Percentiles rank a stretch among this genome's conserved stretches.
Evolutionary conservation across 371 early-diverging fungal genomes (phyloP).

Genomic region (Mortierella sp.): DNA sequence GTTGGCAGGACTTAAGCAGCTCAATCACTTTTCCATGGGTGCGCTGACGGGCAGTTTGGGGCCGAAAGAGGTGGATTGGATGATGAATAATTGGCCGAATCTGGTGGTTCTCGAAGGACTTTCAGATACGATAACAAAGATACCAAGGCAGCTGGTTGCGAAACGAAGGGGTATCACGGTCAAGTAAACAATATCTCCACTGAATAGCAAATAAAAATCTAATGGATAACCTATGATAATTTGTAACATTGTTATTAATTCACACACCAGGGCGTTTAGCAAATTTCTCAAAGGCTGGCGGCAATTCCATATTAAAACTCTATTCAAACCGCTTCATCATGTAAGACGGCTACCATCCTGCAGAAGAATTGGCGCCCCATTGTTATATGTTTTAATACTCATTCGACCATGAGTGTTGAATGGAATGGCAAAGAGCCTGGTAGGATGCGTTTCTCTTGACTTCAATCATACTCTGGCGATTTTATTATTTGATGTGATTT

Average conservation of each 20-base stretch:
- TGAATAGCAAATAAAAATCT: too few relatives aligned
- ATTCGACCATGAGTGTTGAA: slow-evolving; percentile 22
- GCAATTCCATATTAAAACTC: too few relatives aligned
- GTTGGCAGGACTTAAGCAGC: neutral
- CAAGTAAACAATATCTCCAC: too few relatives aligned
- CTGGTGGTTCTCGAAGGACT: neutral
- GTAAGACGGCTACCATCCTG: too few relatives aligned
- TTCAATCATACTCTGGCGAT: slow-evolving; percentile 25
- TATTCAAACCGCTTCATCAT: too few relatives aligned
- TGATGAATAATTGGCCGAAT: neutral
- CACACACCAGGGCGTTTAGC: too few relatives aligned
- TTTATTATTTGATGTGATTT: neutral
- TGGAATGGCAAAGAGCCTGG: slow-evolving; percentile 18
- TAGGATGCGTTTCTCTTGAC: slow-evolving; percentile 14
- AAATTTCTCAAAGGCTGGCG: too few relatives aligned
- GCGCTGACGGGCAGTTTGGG: neutral
- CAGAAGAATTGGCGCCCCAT: neutral
- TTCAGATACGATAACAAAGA: too few relatives aligned
- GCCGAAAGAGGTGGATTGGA: neutral
- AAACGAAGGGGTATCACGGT: too few relatives aligned
- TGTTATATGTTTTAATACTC: slow-evolving; percentile 19
- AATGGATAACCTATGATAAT: too few relatives aligned
- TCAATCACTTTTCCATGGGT: neutral
- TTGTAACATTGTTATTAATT: too few relatives aligned
- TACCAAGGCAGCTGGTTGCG: too few relatives aligned